Percentiles rank a stretch among this genome's conserved stretches.
phyloP scores from a whole-genome alignment of 768 basidiomycete genomes.

The Suillus ampliporus region DNA sequence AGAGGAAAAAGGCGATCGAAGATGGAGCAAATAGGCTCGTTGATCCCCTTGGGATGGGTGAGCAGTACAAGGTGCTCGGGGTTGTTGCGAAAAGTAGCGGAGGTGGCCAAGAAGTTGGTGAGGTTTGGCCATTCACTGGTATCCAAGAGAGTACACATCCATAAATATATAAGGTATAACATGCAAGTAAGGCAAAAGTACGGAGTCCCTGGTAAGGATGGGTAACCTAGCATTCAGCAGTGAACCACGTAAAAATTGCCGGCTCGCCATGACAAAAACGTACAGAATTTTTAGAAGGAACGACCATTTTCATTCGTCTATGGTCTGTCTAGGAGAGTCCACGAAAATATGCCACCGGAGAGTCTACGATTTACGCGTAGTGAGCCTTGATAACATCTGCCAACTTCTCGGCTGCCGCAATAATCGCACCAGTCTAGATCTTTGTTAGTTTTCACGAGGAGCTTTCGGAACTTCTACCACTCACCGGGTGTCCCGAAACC shows the following conservation, averaged over 20 bases:
- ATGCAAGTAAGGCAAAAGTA: no score
- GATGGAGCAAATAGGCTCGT: slow-evolving; percentile 73
- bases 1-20: slow-evolving; percentile 57
- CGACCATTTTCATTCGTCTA: no score
- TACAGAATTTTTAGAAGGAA: no score
- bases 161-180: no score
- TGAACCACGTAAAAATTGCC: no score
- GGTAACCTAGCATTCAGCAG: no score
- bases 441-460: background rate
- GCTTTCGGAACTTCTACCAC: slow-evolving; percentile 17
- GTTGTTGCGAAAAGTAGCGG: slow-evolving; percentile 36
- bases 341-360: background rate
- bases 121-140: slow-evolving; percentile 39
- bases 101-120: slow-evolving; percentile 13
- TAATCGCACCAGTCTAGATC: slow-evolving; percentile 32
- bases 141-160: background rate
- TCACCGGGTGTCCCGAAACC: slow-evolving; percentile 51
- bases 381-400: slow-evolving; percentile 39
- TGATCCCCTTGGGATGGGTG: slow-evolving; percentile 85
- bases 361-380: slow-evolving; percentile 11
- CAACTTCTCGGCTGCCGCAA: slow-evolving; percentile 42
- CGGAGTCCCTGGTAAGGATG: no score
- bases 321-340: no score
- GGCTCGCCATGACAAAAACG: background rate
- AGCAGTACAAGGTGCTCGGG: slow-evolving; percentile 83